Evolutionary conservation across 208 protist genomes (phyloP), one percentile per base, ranked within the genome.

Genomic region (Vickermania spadyakhi): DNA sequence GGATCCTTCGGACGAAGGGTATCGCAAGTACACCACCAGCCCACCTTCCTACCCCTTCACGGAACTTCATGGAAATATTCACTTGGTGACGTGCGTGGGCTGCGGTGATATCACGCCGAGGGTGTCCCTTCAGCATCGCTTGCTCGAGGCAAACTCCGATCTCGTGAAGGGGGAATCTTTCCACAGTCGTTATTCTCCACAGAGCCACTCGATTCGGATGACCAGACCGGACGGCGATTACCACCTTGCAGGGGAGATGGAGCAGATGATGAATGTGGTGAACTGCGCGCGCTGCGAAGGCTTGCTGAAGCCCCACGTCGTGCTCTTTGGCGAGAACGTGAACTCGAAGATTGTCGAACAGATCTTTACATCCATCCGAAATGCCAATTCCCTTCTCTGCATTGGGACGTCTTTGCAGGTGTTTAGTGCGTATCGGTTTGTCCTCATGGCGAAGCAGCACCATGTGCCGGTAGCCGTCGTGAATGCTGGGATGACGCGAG

Each of bases 301-400:
- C 22, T 66, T 72, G 41, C 65, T 89, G n/a, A 93, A 89, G 61
- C 83, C 86, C 2, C 73, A 89, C 49, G 86, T 93, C 13, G 86
- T 93, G n/a, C 68, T 93, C 3, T 93, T 93, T 60, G 86, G 86
- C 23, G 80, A 89, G 49, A 87, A 85, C 58, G 79, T 93, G 3
- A 69, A 69, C 1, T 60, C 42, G 21, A 31, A 31, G n/a, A 55
- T 57, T 2, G 72, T 93, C 7, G 31, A 63, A 0, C 14, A 27
- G 2, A 70, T 72, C 26, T 64, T 81, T 29, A 28, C 51, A 2
- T 2, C 64, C 1, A 65, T 93, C 22, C 52, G 64, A 0, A 57
- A 36, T 1, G 68, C 76, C 0, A 76, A 73, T 26, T 85, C 60
- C 31, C 58, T 90, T 27, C 25, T 93, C 26, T 88, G 77, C 57